Evolutionary conservation across 176 grass and related monocot species (phyloP), one percentile per base, ranked within the genome.

Genomic region (Microstegium vimineum): DNA sequence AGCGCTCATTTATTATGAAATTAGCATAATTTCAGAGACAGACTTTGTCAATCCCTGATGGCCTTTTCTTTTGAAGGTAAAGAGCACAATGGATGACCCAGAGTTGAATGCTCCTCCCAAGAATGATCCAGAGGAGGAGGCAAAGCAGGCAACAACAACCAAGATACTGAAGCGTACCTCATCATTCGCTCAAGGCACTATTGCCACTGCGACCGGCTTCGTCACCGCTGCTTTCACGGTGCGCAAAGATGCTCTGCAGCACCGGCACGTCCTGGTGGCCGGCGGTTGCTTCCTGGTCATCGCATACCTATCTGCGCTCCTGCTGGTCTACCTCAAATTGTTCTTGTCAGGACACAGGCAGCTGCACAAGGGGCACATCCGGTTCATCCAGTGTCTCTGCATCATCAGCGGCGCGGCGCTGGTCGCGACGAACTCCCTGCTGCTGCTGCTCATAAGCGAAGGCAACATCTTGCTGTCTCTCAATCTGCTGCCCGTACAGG

Each of bases 321-420:
- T 87, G 27, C 73, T 82, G 31, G 8, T 87, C 51, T 82, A 87
- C 71, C 3, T 69, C 65, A 83, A 83, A 28, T 1, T 87, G 51
- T 87, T 69, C 73, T 11, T 87, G n/a, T 87, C 85, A 62, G 79
- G 57, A 14, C 2, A 15, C 71, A 75, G 5, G 70, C 63, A 42
- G 38, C 79, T 87, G 34, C 65, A 36, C 8, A 8, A 16, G 52
- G 41, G 71, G 22, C 73, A 83, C 28, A 5, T 82, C 63, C 34
- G 85, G 25, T 17, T 76, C 47, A 63, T 87, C 45, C 80, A 81
- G 79, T 9, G 76, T 2, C 71, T 83, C 71, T 87, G 83, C 41
- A 32, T 85, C 47, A 61, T 41, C 65, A 51, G 79, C 41, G 79
- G 85, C 37, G 54, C 73, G 0, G n/a, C 80, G 33, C 73, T 87